A percentile compares a stretch with the other conserved stretches of the same genome.
These are phyloP conservation scores for Leishmania arabica DNA, from an alignment of 208 protist species.

Conservation along the genomic window DNA sequence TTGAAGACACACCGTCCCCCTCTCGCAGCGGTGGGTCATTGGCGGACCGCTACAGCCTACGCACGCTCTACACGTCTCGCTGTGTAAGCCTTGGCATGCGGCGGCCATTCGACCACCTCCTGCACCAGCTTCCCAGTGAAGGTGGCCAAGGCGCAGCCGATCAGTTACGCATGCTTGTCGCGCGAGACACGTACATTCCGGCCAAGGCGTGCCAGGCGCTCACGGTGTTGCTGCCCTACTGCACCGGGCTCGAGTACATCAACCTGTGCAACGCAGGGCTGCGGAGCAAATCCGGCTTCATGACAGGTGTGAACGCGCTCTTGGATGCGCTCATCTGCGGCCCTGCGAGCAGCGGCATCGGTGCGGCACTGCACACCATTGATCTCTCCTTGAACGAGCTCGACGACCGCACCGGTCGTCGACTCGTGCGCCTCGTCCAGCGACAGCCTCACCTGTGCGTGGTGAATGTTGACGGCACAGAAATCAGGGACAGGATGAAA, in stretches of 20 bases:
- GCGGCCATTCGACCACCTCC: background rate
- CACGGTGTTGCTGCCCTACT: slow-evolving; percentile 40
- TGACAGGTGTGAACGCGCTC: slow-evolving; percentile 25
- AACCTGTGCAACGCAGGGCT: slow-evolving; percentile 35
- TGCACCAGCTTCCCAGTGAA: slow-evolving; percentile 14
- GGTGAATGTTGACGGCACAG: slow-evolving; percentile 27
- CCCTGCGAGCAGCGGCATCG: background rate
- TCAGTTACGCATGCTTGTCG: slow-evolving; percentile 10
- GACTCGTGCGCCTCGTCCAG: slow-evolving; percentile 33
- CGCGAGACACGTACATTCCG: slow-evolving; percentile 33
- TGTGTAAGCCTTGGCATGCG: slow-evolving; percentile 9
- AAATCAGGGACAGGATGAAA: slow-evolving; percentile 27
- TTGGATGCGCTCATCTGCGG: slow-evolving; percentile 15
- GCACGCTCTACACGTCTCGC: slow-evolving; percentile 8
- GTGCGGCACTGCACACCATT: slow-evolving; percentile 31
- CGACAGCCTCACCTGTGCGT: slow-evolving; percentile 25
- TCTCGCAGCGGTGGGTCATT: background rate
- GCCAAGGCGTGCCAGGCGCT: slow-evolving; percentile 38
- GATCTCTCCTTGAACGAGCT: slow-evolving; percentile 44
- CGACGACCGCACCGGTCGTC: slow-evolving; percentile 32
- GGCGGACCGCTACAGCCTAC: slow-evolving; percentile 11
- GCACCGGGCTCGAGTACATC: slow-evolving; percentile 29
- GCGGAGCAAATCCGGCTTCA: slow-evolving; percentile 6
- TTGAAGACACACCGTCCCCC: background rate
- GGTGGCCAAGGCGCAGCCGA: background rate